phyloP scores from a whole-genome alignment of 2,329 filamentous ascomycete genomes.

The Emergomyces africanus region DNA sequence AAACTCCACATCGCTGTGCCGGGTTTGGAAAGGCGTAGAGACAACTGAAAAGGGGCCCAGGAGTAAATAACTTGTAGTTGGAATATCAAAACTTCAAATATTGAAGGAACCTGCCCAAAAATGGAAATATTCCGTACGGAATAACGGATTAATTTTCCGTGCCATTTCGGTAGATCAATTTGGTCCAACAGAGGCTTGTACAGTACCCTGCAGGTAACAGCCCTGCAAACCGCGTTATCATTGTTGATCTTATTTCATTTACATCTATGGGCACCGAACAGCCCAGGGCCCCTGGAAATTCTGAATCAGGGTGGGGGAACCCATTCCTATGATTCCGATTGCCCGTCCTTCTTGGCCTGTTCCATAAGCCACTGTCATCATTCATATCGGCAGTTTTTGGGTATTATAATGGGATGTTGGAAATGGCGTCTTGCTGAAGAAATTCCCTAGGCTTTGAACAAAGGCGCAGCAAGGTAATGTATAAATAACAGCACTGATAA shows the following conservation, averaged over 20 bases:
- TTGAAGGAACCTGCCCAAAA: not conserved
- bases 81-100: not conserved
- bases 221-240: not conserved
- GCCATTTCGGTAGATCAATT: not conserved
- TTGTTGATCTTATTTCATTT: not conserved
- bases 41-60: not conserved
- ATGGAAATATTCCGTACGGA: not conserved
- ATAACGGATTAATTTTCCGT: not conserved
- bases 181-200: not conserved
- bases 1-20: constrained; percentile 4
- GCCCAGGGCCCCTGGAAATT: not conserved
- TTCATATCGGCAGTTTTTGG: not conserved
- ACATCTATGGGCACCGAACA: not conserved
- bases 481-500: not conserved
- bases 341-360: not conserved
- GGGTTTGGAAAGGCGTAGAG: not conserved
- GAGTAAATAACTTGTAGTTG: no score
- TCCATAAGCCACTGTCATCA: not conserved
- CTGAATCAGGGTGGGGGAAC: not conserved
- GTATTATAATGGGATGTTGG: not conserved
- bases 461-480: not conserved
- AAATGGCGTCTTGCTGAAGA: not conserved
- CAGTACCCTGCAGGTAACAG: not conserved
- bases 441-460: not conserved
- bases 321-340: not conserved